Conservation (phyloP, 805 yeast species). For the Cyberlindnera mrakii region DNA sequence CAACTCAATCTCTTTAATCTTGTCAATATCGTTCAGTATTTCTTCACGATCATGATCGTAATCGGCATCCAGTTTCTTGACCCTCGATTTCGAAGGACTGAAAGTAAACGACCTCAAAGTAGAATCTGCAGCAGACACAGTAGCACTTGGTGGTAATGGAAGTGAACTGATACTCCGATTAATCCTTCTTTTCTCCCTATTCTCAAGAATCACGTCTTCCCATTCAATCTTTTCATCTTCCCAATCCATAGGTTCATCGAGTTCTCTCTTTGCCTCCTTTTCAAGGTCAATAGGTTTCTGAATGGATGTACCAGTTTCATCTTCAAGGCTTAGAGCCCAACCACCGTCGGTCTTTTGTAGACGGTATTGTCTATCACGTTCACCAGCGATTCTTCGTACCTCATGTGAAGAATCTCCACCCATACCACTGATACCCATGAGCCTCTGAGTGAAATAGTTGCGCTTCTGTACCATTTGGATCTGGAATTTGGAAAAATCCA, state of each 20-base stretch:
- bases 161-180: constrained; percentile 38
- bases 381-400: constrained; percentile 69
- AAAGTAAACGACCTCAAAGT: constrained; percentile 16
- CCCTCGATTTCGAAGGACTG: constrained; percentile 16
- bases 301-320: constrained; percentile 29
- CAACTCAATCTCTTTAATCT: constrained; percentile 30
- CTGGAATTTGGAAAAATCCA: constrained; percentile 91
- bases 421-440: constrained; percentile 81
- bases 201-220: constrained; percentile 57
- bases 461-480: constrained; percentile 89
- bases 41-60: constrained; percentile 19
- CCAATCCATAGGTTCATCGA: constrained; percentile 11
- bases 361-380: constrained; percentile 68
- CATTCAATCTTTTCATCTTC: constrained; percentile 43
- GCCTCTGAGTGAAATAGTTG: constrained; percentile 80
- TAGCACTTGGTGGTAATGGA: constrained; percentile 28
- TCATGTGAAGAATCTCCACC: constrained; percentile 33
- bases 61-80: constrained; percentile 7
- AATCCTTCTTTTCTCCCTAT: constrained; percentile 20
- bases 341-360: constrained; percentile 75
- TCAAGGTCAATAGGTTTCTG: constrained; percentile 46
- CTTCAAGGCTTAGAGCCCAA: constrained; percentile 66
- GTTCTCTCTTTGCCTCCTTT: constrained; percentile 12
- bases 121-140: constrained; percentile 12
- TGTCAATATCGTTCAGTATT: constrained; percentile 24